These are phyloP conservation scores for Fusarium nodosum DNA, from an alignment of 2,329 filamentous ascomycete genomes.

Conservation along the genomic window DNA sequence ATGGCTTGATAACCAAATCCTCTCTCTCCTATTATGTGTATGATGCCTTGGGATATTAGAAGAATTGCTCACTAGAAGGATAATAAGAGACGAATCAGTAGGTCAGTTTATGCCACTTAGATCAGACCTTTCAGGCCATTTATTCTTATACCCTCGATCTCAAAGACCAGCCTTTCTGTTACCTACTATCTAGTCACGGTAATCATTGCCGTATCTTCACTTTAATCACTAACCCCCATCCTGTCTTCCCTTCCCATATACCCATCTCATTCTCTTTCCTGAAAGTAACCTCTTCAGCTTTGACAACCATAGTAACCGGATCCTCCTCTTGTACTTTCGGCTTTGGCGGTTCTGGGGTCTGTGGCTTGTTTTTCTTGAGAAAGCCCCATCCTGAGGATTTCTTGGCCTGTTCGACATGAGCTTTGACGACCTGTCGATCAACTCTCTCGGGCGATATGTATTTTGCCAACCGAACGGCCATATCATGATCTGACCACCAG, in stretches of 20 bases:
- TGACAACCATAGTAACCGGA: constrained; percentile 57
- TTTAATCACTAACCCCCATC: constrained; percentile 64
- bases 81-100: too few species aligned
- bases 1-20: not conserved
- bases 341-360: constrained; percentile 18
- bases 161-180: too few species aligned
- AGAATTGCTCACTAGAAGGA: too few species aligned
- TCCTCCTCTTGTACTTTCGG: constrained; percentile 30
- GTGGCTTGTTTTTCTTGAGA: constrained; percentile 48
- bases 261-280: constrained; percentile 66
- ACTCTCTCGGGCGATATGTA: constrained; percentile 57
- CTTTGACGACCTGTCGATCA: constrained; percentile 51
- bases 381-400: constrained; percentile 54
- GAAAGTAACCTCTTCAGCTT: constrained; percentile 64
- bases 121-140: too few species aligned
- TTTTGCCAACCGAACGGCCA: constrained; percentile 61
- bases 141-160: too few species aligned
- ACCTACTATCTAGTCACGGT: too few species aligned
- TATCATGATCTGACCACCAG: constrained; percentile 64
- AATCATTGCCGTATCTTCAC: constrained; percentile 50
- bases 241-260: constrained; percentile 64
- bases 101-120: too few species aligned
- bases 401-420: constrained; percentile 52
- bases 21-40: too few species aligned
- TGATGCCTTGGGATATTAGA: too few species aligned